Conservation (phyloP, 192 early-diverging fungal genomes). For the Coemansia sp. region DNA sequence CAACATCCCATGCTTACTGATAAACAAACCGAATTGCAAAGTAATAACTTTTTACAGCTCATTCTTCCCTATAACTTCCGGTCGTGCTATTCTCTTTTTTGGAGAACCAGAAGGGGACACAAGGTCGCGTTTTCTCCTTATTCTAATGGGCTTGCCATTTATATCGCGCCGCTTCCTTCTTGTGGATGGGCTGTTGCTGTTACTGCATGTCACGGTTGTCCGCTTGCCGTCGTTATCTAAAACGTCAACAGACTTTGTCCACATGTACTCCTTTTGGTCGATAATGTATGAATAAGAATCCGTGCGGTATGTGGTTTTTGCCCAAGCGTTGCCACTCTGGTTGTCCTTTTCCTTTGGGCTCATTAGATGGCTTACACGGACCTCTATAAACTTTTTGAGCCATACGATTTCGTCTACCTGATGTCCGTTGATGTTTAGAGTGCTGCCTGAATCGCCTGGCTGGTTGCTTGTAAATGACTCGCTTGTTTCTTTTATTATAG, state of each 20-base stretch:
- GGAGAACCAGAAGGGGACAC: neutral
- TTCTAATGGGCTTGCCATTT: conserved; percentile 21
- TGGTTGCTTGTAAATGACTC: conserved; percentile 20
- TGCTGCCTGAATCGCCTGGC: conserved; percentile 28
- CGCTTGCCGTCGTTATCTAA: conserved; percentile 47
- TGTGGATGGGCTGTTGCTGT: neutral
- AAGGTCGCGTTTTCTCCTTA: conserved; percentile 14
- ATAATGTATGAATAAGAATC: conserved; percentile 52
- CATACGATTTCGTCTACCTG: conserved; percentile 49
- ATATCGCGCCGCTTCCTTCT: conserved; percentile 6
- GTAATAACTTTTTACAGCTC: neutral
- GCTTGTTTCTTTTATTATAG: conserved; percentile 31
- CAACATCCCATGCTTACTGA: too few relatives aligned
- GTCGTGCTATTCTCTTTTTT: conserved; percentile 8
- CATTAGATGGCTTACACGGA: conserved; percentile 42
- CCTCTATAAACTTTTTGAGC: conserved; percentile 48
- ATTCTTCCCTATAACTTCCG: neutral
- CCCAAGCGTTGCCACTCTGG: conserved; percentile 45
- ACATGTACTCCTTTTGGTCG: conserved; percentile 26
- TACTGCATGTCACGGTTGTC: conserved; percentile 12
- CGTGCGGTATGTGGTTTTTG: conserved; percentile 42
- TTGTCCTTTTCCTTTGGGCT: conserved; percentile 40
- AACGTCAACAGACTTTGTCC: conserved; percentile 26
- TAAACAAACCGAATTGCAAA: too few relatives aligned
- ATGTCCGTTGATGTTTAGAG: conserved; percentile 32